These are phyloP conservation scores for Naganishia kalamii DNA, from an alignment of 768 basidiomycete genomes.

Conservation along the genomic window DNA sequence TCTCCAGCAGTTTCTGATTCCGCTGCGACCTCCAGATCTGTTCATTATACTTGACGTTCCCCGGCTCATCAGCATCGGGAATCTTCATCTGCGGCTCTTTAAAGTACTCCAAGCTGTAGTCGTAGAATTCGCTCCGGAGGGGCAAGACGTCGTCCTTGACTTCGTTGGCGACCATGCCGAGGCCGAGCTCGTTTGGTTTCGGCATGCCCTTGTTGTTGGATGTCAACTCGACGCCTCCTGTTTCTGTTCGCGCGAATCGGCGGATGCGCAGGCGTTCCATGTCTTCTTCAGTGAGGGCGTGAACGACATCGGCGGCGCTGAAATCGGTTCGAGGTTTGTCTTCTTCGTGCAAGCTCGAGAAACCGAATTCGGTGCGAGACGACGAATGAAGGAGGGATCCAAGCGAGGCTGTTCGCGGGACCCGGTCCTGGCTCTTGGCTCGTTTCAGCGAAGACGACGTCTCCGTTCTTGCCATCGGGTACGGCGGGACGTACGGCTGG, in stretches of 20 bases:
- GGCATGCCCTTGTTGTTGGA: conserved; percentile 49
- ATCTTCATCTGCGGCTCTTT: conserved; percentile 98
- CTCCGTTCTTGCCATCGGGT: conserved; percentile 20
- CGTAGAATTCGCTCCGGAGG: conserved; percentile 83
- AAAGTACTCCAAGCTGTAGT: conserved; percentile 96
- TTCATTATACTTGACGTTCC: conserved; percentile 85
- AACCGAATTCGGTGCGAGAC: conserved; percentile 13
- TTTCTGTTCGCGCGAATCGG: conserved; percentile 48
- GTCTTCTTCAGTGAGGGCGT: conserved; percentile 85
- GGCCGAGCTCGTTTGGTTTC: conserved; percentile 48
- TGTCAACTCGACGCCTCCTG: conserved; percentile 39
- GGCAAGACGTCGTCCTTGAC: conserved; percentile 81
- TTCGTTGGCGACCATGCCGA: conserved; percentile 45
- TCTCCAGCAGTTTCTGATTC: conserved; percentile 69
- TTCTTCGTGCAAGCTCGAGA: conserved; percentile 7
- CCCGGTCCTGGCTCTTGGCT: not conserved
- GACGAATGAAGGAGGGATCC: conserved; percentile 11
- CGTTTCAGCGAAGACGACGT: not conserved
- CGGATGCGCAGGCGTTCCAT: conserved; percentile 81
- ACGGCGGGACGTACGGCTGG: conserved; percentile 24
- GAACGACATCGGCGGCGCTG: conserved; percentile 70
- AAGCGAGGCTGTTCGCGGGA: conserved; percentile 11
- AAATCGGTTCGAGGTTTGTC: conserved; percentile 45
- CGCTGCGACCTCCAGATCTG: conserved; percentile 89
- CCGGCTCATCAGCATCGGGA: conserved; percentile 92